These are phyloP conservation scores for Ramularia endophylla DNA, from an alignment of 2,329 filamentous ascomycete genomes.

Conservation along the genomic window DNA sequence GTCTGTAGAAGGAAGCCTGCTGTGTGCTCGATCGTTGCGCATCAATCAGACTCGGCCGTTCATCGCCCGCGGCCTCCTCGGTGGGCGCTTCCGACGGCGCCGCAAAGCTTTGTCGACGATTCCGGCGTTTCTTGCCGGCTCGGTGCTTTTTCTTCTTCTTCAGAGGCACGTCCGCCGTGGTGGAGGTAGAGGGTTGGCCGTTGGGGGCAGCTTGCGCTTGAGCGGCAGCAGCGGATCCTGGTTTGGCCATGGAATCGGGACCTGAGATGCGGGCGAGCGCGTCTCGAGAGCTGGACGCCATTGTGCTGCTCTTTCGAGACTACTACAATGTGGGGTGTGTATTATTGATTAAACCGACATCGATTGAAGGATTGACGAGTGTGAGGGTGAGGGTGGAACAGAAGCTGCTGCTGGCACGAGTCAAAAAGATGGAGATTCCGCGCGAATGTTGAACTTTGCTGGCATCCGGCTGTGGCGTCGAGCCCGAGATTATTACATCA, in stretches of 20 bases:
- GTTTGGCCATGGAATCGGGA: slow-evolving; percentile 10
- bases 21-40: slow-evolving; percentile 30
- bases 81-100: slow-evolving; percentile 52
- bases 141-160: slow-evolving; percentile 20
- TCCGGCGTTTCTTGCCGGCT: slow-evolving; percentile 59
- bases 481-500: too few relatives aligned
- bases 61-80: slow-evolving; percentile 39
- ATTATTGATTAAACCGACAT: too few relatives aligned
- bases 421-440: too few relatives aligned
- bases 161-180: neutral
- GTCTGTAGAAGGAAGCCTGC: slow-evolving; percentile 49
- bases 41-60: slow-evolving; percentile 36
- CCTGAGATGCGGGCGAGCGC: slow-evolving; percentile 6
- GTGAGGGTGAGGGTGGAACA: too few relatives aligned
- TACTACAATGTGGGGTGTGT: too few relatives aligned
- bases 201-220: slow-evolving; percentile 4
- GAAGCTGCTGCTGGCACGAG: too few relatives aligned
- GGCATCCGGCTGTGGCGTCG: too few relatives aligned
- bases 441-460: too few relatives aligned
- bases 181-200: neutral
- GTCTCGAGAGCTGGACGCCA: slow-evolving; percentile 6
- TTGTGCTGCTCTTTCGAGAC: too few relatives aligned
- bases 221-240: slow-evolving; percentile 5
- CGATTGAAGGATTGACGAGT: too few relatives aligned
- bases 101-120: slow-evolving; percentile 74